A percentile compares a stretch with the other conserved stretches of the same genome.
These are phyloP conservation scores for Talaromyces proteolyticus DNA, from an alignment of 495 filamentous ascomycete species.

Conservation along the genomic window DNA sequence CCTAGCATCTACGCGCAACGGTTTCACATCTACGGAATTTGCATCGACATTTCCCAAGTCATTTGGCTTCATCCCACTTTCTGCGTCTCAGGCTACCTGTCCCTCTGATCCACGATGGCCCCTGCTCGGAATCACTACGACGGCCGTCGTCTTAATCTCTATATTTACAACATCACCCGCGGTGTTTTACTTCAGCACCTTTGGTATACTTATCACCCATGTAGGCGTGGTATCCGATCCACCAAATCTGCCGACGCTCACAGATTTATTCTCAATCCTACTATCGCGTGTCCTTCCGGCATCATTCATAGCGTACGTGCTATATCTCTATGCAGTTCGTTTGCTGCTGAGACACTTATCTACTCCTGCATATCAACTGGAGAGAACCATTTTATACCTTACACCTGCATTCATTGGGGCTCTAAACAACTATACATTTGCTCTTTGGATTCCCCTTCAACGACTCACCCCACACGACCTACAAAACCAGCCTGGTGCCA, in stretches of 20 bases:
- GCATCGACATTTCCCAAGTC: slow-evolving; percentile 73
- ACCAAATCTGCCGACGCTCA: slow-evolving; percentile 47
- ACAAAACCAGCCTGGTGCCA: slow-evolving; percentile 69
- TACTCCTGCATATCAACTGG: slow-evolving; percentile 52
- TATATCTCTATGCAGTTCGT: slow-evolving; percentile 62
- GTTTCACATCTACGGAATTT: slow-evolving; percentile 63
- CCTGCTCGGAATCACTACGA: slow-evolving; percentile 65
- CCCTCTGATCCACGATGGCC: slow-evolving; percentile 64
- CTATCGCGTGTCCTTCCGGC: slow-evolving; percentile 73
- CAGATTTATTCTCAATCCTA: slow-evolving; percentile 60
- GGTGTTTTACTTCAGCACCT: slow-evolving; percentile 66
- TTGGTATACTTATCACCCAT: slow-evolving; percentile 69
- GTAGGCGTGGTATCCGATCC: slow-evolving; percentile 76
- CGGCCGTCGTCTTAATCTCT: slow-evolving; percentile 59
- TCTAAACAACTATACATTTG: slow-evolving; percentile 79
- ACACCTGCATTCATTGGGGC: slow-evolving; percentile 73
- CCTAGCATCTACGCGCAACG: slow-evolving; percentile 50
- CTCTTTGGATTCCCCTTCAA: slow-evolving; percentile 70
- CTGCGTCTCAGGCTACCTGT: slow-evolving; percentile 32
- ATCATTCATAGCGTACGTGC: slow-evolving; percentile 65
- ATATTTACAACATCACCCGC: slow-evolving; percentile 63
- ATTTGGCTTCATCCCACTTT: slow-evolving; percentile 55
- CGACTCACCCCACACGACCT: slow-evolving; percentile 74
- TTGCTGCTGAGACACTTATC: slow-evolving; percentile 50
- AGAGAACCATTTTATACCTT: slow-evolving; percentile 70